phyloP scores from a whole-genome alignment of 2,329 filamentous ascomycete genomes.

The Helotiales sp. region DNA sequence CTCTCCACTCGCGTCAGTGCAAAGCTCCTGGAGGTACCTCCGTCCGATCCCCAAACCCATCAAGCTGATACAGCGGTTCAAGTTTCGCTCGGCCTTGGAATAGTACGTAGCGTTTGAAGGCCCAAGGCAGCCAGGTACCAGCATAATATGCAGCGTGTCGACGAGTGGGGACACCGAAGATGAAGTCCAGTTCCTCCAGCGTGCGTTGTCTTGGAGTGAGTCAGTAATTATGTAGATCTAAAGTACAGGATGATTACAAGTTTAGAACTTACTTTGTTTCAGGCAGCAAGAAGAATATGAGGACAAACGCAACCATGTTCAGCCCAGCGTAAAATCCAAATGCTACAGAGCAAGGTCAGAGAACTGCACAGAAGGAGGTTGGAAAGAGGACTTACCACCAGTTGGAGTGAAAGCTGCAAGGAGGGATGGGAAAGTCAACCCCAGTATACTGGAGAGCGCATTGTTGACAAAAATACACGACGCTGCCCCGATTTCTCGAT shows the following conservation, averaged over 20 bases:
- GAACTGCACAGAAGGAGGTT: no score
- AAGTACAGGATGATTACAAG: not conserved
- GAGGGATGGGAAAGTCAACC: conserved; percentile 33
- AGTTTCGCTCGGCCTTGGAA: conserved; percentile 49
- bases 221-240: not conserved
- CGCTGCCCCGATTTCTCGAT: conserved; percentile 66
- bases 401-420: conserved; percentile 32
- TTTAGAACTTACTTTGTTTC: conserved; percentile 56
- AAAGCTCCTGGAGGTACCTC: not conserved
- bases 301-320: conserved; percentile 58
- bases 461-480: conserved; percentile 64
- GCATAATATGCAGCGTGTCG: conserved; percentile 40
- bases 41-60: conserved; percentile 31
- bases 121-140: conserved; percentile 34
- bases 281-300: conserved; percentile 62
- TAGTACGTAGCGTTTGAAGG: conserved; percentile 32
- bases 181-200: conserved; percentile 50
- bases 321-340: conserved; percentile 61
- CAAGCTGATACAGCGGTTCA: conserved; percentile 59
- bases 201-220: conserved; percentile 39
- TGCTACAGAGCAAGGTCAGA: conserved; percentile 37
- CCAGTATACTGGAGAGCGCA: conserved; percentile 60
- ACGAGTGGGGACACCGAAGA: conserved; percentile 47
- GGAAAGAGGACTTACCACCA: conserved; percentile 33
- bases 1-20: not conserved